Conservation (phyloP, 441 rosid species). For the Gossypium lobatum region DNA sequence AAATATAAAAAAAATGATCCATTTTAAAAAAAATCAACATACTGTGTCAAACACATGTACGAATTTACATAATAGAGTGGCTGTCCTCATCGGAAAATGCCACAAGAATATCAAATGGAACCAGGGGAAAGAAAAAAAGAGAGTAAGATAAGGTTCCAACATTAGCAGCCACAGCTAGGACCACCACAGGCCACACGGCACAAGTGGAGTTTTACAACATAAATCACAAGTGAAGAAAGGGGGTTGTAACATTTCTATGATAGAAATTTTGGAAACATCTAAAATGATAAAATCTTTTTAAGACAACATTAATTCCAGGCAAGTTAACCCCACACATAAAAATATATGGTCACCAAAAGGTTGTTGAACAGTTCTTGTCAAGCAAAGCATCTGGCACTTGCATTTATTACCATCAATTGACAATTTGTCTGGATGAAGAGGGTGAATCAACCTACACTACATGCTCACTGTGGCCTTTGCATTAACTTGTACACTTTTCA, state of each 20-base stretch:
- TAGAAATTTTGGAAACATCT: not conserved
- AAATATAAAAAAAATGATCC: too few species aligned
- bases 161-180: slow-evolving; percentile 11
- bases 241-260: not conserved
- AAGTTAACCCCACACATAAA: not conserved
- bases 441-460: not conserved
- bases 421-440: not conserved
- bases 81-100: slow-evolving; percentile 10
- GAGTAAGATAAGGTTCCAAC: slow-evolving; percentile 17
- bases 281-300: not conserved
- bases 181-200: not conserved
- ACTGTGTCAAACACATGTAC: too few species aligned
- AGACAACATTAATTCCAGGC: not conserved
- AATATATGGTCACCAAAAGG: not conserved
- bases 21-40: too few species aligned
- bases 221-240: not conserved
- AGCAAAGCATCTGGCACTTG: not conserved
- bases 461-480: not conserved
- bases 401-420: not conserved
- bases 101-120: slow-evolving; percentile 9
- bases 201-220: slow-evolving; percentile 14
- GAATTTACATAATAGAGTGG: not conserved
- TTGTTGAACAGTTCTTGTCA: not conserved
- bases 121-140: not conserved
- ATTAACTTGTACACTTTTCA: not conserved